Evolutionary conservation across 2,329 filamentous ascomycete species (phyloP), one percentile per base, ranked within the genome.

Genomic region (Trichoderma arundinaceum): DNA sequence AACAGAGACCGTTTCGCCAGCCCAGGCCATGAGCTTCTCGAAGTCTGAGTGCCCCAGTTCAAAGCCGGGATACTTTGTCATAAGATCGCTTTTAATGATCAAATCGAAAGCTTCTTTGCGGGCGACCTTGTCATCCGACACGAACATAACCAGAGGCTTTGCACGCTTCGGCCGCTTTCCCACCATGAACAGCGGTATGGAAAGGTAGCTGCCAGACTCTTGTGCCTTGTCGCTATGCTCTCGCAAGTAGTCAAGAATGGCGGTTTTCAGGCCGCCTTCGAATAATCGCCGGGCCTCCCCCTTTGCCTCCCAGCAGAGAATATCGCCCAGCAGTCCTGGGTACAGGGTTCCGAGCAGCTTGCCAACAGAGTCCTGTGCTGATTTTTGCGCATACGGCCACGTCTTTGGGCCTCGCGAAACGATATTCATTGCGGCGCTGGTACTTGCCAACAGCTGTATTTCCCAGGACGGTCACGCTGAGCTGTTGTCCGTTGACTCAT

Each of bases 301-400:
- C 19, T 53, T 19, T 19, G 59, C 22, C n/a, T 62, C 48, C 59
- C 49, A 62, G n/a, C 48, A 53, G 12, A 62, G 33, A 10, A 56
- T 56, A 19, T 56, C n/a, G 52, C 52, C 35, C 4, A 56, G 15
- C 9, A 41, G 33, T 12, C 33, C 39, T 39, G 52, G 33, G 10
- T 56, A 12, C 10, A 56, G 33, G 12, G 35, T 22, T 19, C 52
- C 52, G 4, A 35, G n/a, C 10, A 39, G n/a, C 35, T 38, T 56
- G 9, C 33, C 48, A 8, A 52, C 59, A 3, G 48, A 62, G 38
- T 62, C 38, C 35, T 62, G 22, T 17, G 19, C 13, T 4, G 48
- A 52, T 22, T 43, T 53, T 22, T 62, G 48, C n/a, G 38, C 48
- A 8, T 52, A 62, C n/a, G 38, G 59, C 48, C 59, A 35, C 28